A percentile compares a stretch with the other conserved stretches of the same genome.
phyloP scores from a whole-genome alignment of 2,329 filamentous ascomycete genomes.

The Fusarium veterinarium region DNA sequence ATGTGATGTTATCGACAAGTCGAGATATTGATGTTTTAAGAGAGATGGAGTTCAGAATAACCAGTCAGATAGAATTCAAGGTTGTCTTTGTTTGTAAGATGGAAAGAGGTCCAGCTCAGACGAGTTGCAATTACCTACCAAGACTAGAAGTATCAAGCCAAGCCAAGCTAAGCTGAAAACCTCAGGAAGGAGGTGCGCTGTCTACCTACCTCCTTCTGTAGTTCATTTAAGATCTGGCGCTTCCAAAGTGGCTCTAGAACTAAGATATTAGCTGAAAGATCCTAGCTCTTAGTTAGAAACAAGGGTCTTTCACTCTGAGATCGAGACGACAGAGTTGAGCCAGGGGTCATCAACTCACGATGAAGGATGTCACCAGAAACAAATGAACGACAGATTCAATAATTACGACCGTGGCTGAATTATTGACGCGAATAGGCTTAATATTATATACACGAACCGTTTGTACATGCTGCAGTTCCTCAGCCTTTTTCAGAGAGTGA shows the following conservation, averaged over 20 bases:
- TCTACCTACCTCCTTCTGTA: slow-evolving; percentile 16
- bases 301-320: neutral
- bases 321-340: neutral
- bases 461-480: slow-evolving; percentile 27
- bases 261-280: slow-evolving; percentile 14
- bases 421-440: slow-evolving; percentile 7
- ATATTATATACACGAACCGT: slow-evolving; percentile 24
- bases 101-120: slow-evolving; percentile 1
- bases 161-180: slow-evolving; percentile 16
- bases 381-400: slow-evolving; percentile 7
- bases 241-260: neutral
- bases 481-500: slow-evolving; percentile 2
- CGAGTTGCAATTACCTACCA: slow-evolving; percentile 4
- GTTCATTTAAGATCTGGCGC: slow-evolving; percentile 29
- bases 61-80: neutral
- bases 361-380: slow-evolving; percentile 1
- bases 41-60: neutral
- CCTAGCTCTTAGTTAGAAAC: neutral
- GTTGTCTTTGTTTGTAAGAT: neutral
- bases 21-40: neutral
- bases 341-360: neutral
- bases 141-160: slow-evolving; percentile 9
- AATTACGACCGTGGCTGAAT: slow-evolving; percentile 16
- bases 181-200: slow-evolving; percentile 20
- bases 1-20: slow-evolving; percentile 7